A percentile compares a stretch with the other conserved stretches of the same genome.
phyloP scores from a whole-genome alignment of 306 rosid genomes.

The Inga leiocalycina region DNA sequence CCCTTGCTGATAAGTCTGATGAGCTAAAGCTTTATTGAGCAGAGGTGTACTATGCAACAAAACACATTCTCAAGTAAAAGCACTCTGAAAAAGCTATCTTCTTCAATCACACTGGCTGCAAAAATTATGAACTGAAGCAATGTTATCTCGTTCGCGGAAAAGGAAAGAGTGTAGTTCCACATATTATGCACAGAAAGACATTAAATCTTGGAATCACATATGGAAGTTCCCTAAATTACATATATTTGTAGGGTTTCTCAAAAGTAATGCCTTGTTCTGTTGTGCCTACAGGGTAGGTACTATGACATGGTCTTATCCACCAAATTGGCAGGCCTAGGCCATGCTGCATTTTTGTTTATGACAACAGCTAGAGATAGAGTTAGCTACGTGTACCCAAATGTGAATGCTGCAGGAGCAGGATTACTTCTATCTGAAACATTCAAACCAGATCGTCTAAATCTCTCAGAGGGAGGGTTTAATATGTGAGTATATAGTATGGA shows the following conservation, averaged over 20 bases:
- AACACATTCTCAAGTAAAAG: neutral
- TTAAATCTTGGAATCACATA: slow-evolving; percentile 22
- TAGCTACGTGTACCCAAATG: slow-evolving; percentile 85
- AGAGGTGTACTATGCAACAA: neutral
- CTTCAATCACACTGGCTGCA: neutral
- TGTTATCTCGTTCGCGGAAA: neutral
- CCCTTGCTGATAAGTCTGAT: slow-evolving; percentile 1
- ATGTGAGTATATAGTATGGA: slow-evolving; percentile 60
- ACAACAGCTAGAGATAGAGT: slow-evolving; percentile 86
- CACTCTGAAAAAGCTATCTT: neutral
- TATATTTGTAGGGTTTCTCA: neutral
- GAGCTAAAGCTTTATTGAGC: neutral
- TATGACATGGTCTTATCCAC: slow-evolving; percentile 94
- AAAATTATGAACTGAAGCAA: neutral
- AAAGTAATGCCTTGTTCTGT: slow-evolving; percentile 29
- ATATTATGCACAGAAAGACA: neutral
- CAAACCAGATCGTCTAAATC: slow-evolving; percentile 58
- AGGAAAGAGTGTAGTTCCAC: neutral
- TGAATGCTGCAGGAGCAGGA: slow-evolving; percentile 95
- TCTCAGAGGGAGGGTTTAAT: slow-evolving; percentile 84
- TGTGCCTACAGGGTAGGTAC: slow-evolving; percentile 70
- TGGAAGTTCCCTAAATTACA: slow-evolving; percentile 12
- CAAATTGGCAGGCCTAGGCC: slow-evolving; percentile 88
- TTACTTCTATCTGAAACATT: slow-evolving; percentile 76
- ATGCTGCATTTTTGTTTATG: slow-evolving; percentile 82